Conservation (phyloP, 768 basidiomycete genomes). For the Rhizopogon vulgaris region DNA sequence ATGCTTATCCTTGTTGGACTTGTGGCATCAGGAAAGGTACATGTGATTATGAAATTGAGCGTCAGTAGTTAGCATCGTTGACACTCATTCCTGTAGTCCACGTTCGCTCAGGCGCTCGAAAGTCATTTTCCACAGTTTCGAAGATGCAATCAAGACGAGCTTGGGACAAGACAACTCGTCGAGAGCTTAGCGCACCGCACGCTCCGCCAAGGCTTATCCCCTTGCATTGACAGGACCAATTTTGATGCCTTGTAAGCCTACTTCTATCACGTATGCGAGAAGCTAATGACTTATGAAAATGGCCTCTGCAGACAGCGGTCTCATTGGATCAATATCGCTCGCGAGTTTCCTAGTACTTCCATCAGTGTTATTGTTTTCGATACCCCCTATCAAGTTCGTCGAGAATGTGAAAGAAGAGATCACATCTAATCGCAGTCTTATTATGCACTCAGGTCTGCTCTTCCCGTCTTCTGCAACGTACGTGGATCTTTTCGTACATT, state of each 20-base stretch:
- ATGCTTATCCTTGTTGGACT: conserved; percentile 71
- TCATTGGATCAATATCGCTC: conserved; percentile 71
- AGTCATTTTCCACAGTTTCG: conserved; percentile 51
- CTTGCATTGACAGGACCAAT: conserved; percentile 77
- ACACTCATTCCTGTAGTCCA: conserved; percentile 32
- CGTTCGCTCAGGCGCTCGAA: conserved; percentile 71
- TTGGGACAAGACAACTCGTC: conserved; percentile 62
- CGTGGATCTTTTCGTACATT: conserved; percentile 20
- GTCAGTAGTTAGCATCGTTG: background rate
- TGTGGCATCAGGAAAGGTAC: conserved; percentile 69
- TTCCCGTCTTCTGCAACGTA: conserved; percentile 53
- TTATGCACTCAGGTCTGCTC: conserved; percentile 48
- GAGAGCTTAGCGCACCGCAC: conserved; percentile 50
- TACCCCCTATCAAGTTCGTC: conserved; percentile 64
- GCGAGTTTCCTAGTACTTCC: conserved; percentile 52
- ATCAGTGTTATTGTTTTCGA: conserved; percentile 77
- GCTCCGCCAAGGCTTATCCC: conserved; percentile 56
- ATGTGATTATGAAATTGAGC: conserved; percentile 9
- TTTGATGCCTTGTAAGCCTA: conserved; percentile 55
- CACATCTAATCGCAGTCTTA: conserved; percentile 1
- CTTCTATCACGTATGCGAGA: background rate
- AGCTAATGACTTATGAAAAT: background rate
- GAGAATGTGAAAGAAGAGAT: background rate
- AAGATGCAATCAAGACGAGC: conserved; percentile 77
- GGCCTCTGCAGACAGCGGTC: conserved; percentile 48